Conservation (phyloP, 2,329 filamentous ascomycete species). For the Botrytis tulipae region DNA sequence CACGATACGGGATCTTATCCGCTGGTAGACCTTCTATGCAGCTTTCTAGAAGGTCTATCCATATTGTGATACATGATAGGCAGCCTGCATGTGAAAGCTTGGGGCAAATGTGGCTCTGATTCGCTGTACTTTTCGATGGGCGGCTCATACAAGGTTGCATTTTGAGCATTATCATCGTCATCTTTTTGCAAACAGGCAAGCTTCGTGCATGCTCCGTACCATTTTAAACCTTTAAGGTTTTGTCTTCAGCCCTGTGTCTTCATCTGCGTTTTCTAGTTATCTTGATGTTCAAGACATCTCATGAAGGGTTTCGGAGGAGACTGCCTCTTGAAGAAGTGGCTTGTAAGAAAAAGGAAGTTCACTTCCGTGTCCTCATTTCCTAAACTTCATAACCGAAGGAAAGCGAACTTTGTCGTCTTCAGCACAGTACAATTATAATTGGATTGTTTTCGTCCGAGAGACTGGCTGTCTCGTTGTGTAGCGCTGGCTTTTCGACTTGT, state of each 20-base stretch:
- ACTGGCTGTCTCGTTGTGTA: neutral
- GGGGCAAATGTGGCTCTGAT: slow-evolving; percentile 3
- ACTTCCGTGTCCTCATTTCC: neutral
- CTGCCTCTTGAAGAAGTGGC: neutral
- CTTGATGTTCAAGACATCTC: neutral
- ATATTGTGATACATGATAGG: neutral
- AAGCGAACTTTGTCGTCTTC: neutral
- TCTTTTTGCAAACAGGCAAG: slow-evolving; percentile 2
- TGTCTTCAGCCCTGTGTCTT: slow-evolving; percentile 13
- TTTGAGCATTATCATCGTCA: slow-evolving; percentile 5
- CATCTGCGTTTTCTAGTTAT: neutral
- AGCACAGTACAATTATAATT: neutral
- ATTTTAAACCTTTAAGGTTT: neutral
- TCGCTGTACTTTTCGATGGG: neutral
- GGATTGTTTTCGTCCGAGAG: neutral
- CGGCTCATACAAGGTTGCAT: neutral
- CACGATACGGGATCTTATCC: slow-evolving; percentile 1
- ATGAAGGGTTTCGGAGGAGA: neutral
- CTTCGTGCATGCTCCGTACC: neutral
- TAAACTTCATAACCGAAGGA: neutral
- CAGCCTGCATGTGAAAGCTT: slow-evolving; percentile 2
- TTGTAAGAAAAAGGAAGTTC: neutral
- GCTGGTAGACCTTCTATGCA: slow-evolving; percentile 7
- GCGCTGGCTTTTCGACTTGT: neutral
- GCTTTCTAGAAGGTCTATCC: slow-evolving; percentile 8